A percentile compares a stretch with the other conserved stretches of the same genome.
phyloP scores from a whole-genome alignment of 2,329 filamentous ascomycete genomes.

The Alternaria panax region DNA sequence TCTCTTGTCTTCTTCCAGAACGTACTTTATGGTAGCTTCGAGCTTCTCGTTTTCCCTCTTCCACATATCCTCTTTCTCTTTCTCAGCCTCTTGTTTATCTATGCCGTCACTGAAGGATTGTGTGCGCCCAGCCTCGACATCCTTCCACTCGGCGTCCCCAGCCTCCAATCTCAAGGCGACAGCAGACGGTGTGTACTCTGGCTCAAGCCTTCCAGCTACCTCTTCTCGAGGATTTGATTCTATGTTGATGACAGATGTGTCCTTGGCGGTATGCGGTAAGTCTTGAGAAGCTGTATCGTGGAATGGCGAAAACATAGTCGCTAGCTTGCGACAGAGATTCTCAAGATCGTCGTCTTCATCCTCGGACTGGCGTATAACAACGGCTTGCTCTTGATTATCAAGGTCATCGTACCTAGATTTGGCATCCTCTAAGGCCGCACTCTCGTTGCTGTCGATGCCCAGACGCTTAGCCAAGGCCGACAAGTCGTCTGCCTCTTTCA shows the following conservation, averaged over 20 bases:
- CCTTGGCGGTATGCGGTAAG: background rate
- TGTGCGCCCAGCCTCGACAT: conserved; percentile 18
- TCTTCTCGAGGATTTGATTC: background rate
- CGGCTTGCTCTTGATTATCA: background rate
- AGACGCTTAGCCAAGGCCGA: background rate
- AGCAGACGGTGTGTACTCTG: conserved; percentile 3
- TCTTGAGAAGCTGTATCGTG: background rate
- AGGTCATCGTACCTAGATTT: conserved; percentile 4
- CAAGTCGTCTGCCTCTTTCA: background rate
- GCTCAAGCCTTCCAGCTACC: background rate
- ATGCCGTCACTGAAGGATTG: conserved; percentile 21
- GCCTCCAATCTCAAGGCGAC: conserved; percentile 25
- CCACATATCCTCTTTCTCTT: conserved; percentile 17
- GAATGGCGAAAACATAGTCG: background rate
- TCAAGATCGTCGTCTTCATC: conserved; percentile 8
- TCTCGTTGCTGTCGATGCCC: background rate
- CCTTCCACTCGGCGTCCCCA: conserved; percentile 16
- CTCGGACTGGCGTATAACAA: background rate
- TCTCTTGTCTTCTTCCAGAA: conserved; percentile 17
- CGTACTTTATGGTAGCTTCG: conserved; percentile 14
- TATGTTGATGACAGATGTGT: background rate
- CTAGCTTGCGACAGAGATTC: conserved; percentile 1
- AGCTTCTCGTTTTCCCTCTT: conserved; percentile 17
- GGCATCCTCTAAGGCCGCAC: background rate
- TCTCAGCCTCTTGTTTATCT: conserved; percentile 12